Base-by-base conservation (phyloP, 495 filamentous ascomycete species). In the Penicillium longicatenatum region DNA sequence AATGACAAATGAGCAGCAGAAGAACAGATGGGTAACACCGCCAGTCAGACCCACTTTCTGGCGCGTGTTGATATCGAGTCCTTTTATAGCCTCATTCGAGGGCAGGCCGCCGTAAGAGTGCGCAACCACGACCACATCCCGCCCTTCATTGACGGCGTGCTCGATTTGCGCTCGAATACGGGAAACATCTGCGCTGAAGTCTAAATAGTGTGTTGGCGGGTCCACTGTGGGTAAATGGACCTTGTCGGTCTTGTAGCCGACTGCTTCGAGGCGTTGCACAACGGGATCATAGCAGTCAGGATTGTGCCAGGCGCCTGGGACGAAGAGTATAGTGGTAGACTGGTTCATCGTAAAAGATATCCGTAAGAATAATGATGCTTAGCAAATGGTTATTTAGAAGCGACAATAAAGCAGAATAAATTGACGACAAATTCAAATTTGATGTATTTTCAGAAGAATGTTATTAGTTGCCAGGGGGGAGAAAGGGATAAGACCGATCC, bases 291-390 rank as follows among this genome's bases (percentile, higher is more conserved):
- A 79, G 49, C 63, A 72, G 3, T 58, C 54, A 3, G 73, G 58
- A 16, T 29, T 66, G 61, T 79, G 76, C 79, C 80, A 82, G 2
- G 78, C 73, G 2, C 79, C 81, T 10, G 74, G 77, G 16, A 82
- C 69, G 50, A 80, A 69, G 54, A 82, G 64, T 44, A 83, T 12
- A 5, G 62, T 58, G 3, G 55, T 60, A 2, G 50, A 45, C 11
- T 20, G 6, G 19, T 20, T 22, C 42, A 45, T 45, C 26, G 1
- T 26, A 5, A 2, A 3, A 2, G 26, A 26, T 4, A 26, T 1
- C 7, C 3, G 3, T 26, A 26, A 26, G 1, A 6, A 26, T 26
- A 6, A 26, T 4, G 1, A 26, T 26, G 4, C 3, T 26, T 26
- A 6, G 26, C 3, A 26, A 2, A 26, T 6, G 7, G 0, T 26